Conservation (phyloP, 169 alveolate genomes). For the Eimeria sp. region DNA sequence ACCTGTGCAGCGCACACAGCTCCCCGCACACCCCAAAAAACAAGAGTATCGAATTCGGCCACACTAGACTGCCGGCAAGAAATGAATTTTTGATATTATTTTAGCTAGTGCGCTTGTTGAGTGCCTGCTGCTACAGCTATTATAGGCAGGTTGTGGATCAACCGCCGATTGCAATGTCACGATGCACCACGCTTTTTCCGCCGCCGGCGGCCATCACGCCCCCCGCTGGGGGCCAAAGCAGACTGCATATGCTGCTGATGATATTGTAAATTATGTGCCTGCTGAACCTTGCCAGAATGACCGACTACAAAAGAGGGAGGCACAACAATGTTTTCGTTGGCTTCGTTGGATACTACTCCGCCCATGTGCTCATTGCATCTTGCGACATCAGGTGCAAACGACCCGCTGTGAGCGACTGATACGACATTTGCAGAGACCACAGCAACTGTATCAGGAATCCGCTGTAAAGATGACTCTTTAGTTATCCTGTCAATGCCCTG, state of each 20-base stretch:
- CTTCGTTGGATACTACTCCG: neutral
- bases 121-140: neutral
- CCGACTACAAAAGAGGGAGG: neutral
- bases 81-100: neutral
- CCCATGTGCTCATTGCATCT: neutral
- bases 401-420: neutral
- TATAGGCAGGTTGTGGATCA: neutral
- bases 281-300: neutral
- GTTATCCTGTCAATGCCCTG: neutral
- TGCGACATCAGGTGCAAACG: neutral
- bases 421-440: neutral
- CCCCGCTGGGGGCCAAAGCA: conserved; percentile 6
- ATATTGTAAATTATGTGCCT: neutral
- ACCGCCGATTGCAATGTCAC: neutral
- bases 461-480: neutral
- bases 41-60: neutral
- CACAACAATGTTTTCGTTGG: neutral
- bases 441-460: neutral
- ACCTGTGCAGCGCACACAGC: neutral
- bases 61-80: neutral
- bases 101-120: neutral
- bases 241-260: conserved; percentile 6
- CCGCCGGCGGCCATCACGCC: conserved; percentile 72
- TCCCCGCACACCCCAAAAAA: neutral
- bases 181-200: conserved; percentile 58